phyloP scores from a whole-genome alignment of 23 red algal species.

The Gracilariopsis chorda region DNA sequence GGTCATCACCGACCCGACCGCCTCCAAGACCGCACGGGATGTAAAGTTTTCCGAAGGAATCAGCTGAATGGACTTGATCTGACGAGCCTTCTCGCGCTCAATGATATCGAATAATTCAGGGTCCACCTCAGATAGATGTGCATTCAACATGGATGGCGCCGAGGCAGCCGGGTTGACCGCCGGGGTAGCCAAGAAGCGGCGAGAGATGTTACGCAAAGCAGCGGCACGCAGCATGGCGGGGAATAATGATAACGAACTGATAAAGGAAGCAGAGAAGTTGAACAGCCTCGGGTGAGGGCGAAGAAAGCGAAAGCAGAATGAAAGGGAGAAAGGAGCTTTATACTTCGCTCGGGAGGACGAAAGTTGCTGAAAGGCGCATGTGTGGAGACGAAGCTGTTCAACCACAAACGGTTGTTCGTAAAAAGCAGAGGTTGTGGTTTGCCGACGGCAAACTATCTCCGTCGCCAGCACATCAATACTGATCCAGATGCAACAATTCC shows the following conservation, averaged over 20 bases:
- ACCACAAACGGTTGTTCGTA: background rate
- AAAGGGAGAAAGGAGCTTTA: background rate
- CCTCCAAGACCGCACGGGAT: constrained; percentile 91
- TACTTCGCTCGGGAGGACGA: background rate
- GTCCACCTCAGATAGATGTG: constrained; percentile 77
- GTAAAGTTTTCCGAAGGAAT: constrained; percentile 99
- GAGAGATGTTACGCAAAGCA: constrained; percentile 27
- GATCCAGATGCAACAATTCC: no score
- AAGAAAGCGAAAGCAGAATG: background rate
- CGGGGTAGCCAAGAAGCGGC: constrained; percentile 52
- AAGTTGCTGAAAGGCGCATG: no score
- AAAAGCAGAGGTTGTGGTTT: constrained; percentile 22
- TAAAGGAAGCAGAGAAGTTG: background rate
- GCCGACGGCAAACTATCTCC: constrained; percentile 8
- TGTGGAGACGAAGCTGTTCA: background rate
- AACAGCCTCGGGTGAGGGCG: background rate
- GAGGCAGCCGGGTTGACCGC: constrained; percentile 29
- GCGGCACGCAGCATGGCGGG: constrained; percentile 38
- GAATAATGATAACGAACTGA: background rate
- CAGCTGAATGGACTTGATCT: constrained; percentile 89
- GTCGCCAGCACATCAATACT: background rate
- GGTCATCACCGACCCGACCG: constrained; percentile 93
- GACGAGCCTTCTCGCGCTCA: constrained; percentile 91
- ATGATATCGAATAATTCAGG: constrained; percentile 90
- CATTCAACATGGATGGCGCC: constrained; percentile 59